Evolutionary conservation across 2,329 filamentous ascomycete genomes (phyloP).

Genomic region (Gremmenia infestans): DNA sequence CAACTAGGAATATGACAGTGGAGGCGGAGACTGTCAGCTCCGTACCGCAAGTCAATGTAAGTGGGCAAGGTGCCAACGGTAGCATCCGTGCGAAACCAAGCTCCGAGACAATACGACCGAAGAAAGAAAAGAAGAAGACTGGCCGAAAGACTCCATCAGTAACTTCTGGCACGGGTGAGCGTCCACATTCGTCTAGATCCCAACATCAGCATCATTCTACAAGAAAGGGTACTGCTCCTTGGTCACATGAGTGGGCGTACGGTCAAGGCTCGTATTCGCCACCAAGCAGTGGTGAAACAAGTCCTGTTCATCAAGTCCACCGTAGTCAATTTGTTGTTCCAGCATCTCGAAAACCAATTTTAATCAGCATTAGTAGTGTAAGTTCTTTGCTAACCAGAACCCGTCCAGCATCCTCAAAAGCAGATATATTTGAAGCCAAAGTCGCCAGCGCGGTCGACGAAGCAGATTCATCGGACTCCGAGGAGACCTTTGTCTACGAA

Average conservation of each 20-base stretch:
- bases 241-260: conserved; percentile 17
- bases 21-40: conserved; percentile 95
- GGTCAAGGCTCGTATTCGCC: conserved; percentile 27
- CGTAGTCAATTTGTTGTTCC: not conserved
- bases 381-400: conserved; percentile 42
- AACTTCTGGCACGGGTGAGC: conserved; percentile 68
- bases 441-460: conserved; percentile 95
- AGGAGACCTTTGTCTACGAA: conserved; percentile 98
- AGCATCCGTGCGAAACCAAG: conserved; percentile 83
- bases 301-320: conserved; percentile 23
- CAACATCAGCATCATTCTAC: conserved; percentile 36
- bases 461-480: conserved; percentile 92
- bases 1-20: conserved; percentile 87
- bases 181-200: conserved; percentile 27
- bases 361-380: conserved; percentile 35
- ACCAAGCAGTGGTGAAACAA: conserved; percentile 20
- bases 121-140: conserved; percentile 83
- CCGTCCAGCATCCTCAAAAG: conserved; percentile 77
- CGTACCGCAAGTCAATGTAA: conserved; percentile 76
- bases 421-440: conserved; percentile 96
- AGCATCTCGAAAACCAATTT: conserved; percentile 34
- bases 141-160: conserved; percentile 70
- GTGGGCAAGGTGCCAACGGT: conserved; percentile 62
- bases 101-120: conserved; percentile 92
- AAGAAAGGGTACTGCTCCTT: conserved; percentile 17